phyloP scores from a whole-genome alignment of 495 filamentous ascomycete genomes.

The Glonium stellatum region DNA sequence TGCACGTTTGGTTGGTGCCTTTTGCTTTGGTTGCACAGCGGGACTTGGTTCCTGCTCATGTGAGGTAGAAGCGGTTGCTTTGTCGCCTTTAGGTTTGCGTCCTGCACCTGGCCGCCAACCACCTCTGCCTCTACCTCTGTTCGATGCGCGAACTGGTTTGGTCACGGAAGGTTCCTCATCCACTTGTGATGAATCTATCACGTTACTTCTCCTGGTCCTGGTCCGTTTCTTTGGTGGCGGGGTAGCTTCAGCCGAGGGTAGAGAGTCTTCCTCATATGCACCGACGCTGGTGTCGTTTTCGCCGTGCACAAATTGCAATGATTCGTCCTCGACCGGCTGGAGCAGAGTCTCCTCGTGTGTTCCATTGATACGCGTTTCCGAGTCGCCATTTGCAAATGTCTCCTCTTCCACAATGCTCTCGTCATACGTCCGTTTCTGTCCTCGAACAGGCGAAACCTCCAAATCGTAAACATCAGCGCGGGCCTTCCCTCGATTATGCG shows the following conservation, averaged over 20 bases:
- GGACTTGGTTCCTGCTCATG: not conserved
- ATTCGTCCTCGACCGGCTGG: not conserved
- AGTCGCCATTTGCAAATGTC: conserved; percentile 11
- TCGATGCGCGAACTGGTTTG: not conserved
- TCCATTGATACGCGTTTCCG: conserved; percentile 7
- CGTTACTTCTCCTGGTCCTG: not conserved
- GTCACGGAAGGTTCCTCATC: not conserved
- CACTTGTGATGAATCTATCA: not conserved
- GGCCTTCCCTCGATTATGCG: conserved; percentile 1
- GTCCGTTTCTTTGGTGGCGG: not conserved
- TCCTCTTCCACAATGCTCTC: conserved; percentile 24
- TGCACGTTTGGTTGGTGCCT: not conserved
- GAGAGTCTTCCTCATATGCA: not conserved
- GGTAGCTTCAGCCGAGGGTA: not conserved
- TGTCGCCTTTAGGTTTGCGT: not conserved
- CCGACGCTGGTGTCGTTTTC: not conserved
- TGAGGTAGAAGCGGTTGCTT: not conserved
- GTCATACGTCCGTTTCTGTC: conserved; percentile 7
- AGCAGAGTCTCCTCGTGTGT: conserved; percentile 3
- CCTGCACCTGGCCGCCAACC: not conserved
- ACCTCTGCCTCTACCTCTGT: not conserved
- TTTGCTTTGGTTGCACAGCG: not conserved
- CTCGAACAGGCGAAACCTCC: conserved; percentile 13
- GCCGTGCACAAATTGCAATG: conserved; percentile 1
- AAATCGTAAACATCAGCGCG: conserved; percentile 20